Percentiles rank a stretch among this genome's conserved stretches.
These are phyloP conservation scores for Lentinula novae-zelandiae DNA, from an alignment of 1,284 basidiomycete species.

Conservation along the genomic window DNA sequence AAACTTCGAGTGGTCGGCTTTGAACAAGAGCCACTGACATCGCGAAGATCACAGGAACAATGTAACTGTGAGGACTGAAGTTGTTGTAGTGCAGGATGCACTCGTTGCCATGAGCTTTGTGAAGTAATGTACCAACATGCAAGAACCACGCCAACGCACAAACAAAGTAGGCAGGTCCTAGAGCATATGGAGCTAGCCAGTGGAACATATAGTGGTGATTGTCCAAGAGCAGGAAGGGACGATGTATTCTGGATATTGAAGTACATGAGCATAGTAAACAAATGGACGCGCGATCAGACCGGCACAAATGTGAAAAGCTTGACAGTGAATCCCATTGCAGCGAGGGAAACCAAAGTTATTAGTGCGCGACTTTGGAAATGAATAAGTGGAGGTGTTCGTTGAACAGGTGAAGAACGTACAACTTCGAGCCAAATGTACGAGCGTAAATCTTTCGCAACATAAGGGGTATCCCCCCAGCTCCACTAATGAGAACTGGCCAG, in stretches of 20 bases:
- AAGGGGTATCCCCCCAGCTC: slow-evolving; percentile 41
- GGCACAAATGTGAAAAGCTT: slow-evolving; percentile 71
- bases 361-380: slow-evolving; percentile 44
- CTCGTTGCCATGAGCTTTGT: too few species aligned
- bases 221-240: slow-evolving; percentile 91
- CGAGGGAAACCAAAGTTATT: slow-evolving; percentile 42
- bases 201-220: slow-evolving; percentile 88
- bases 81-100: too few species aligned
- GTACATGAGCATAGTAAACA: slow-evolving; percentile 1
- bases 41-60: slow-evolving; percentile 31
- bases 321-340: slow-evolving; percentile 60
- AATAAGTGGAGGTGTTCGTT: slow-evolving; percentile 15
- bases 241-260: slow-evolving; percentile 65
- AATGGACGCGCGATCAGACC: slow-evolving; percentile 14
- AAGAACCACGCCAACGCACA: slow-evolving; percentile 82
- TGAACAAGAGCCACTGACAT: slow-evolving; percentile 15
- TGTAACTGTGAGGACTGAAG: slow-evolving; percentile 21
- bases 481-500: slow-evolving; percentile 66
- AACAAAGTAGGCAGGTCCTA: slow-evolving; percentile 77
- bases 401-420: slow-evolving; percentile 36
- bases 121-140: slow-evolving; percentile 63
- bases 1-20: slow-evolving; percentile 58
- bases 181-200: slow-evolving; percentile 66
- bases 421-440: slow-evolving; percentile 65
- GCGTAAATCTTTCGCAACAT: slow-evolving; percentile 43